A percentile compares a stretch with the other conserved stretches of the same genome.
These are phyloP conservation scores for Bodo saltans DNA, from an alignment of 78 protist species.

Conservation along the genomic window DNA sequence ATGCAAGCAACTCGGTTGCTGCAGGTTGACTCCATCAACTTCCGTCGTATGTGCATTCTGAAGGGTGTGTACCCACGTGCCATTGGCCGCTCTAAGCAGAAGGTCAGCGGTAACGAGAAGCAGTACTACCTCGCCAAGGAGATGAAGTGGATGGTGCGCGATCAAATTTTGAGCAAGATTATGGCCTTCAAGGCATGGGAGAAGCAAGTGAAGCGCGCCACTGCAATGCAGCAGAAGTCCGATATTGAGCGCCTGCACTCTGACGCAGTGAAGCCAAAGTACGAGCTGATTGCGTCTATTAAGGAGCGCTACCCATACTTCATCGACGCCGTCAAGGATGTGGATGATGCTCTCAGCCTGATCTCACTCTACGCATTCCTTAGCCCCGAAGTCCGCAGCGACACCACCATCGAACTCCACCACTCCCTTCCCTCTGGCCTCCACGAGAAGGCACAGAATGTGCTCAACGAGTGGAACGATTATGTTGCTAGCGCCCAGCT, in stretches of 20 bases:
- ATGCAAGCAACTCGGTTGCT: constrained; percentile 66
- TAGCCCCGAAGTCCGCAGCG: background rate
- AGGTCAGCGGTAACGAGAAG: constrained; percentile 63
- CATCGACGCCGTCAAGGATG: constrained; percentile 80
- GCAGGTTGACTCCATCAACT: constrained; percentile 71
- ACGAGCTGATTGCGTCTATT: constrained; percentile 56
- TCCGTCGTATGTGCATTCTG: constrained; percentile 91
- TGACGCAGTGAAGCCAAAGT: constrained; percentile 33
- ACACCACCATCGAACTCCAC: constrained; percentile 8
- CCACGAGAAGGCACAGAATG: constrained; percentile 39
- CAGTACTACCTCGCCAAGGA: constrained; percentile 72
- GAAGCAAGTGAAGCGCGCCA: background rate
- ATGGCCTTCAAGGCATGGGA: constrained; percentile 60
- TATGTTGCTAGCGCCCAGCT: constrained; percentile 44
- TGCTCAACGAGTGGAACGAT: constrained; percentile 58
- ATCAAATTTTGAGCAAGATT: constrained; percentile 79
- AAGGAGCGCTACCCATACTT: constrained; percentile 91
- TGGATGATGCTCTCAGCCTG: constrained; percentile 88
- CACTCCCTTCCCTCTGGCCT: background rate
- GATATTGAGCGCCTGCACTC: background rate
- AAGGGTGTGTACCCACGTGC: constrained; percentile 97
- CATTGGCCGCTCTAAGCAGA: constrained; percentile 62
- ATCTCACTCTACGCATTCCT: constrained; percentile 72
- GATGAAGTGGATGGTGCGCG: constrained; percentile 79
- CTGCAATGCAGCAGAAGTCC: constrained; percentile 2